These are phyloP conservation scores for Aspergillus amoenus DNA, from an alignment of 2,329 filamentous ascomycete species.

Conservation along the genomic window DNA sequence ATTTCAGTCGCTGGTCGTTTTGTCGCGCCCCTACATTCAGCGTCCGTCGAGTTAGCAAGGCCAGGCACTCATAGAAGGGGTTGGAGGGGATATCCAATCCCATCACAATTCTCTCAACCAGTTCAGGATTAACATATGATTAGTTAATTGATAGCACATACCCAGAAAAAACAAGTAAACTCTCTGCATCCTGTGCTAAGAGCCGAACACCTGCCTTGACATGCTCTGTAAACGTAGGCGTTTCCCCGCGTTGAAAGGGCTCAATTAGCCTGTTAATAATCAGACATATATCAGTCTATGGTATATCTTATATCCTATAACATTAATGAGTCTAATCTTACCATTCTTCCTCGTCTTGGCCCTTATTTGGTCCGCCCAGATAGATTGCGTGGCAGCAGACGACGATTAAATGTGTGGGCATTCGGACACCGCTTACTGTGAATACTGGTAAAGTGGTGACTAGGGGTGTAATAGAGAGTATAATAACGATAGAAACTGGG, in stretches of 20 bases:
- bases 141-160: constrained; percentile 40
- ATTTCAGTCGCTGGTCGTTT: constrained; percentile 52
- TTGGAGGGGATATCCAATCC: neutral
- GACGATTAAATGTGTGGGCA: constrained; percentile 62
- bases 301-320: no score
- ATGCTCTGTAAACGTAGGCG: constrained; percentile 75
- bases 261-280: constrained; percentile 61
- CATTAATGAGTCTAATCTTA: constrained; percentile 15
- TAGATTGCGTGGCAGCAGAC: constrained; percentile 87
- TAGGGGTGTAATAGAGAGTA: no score
- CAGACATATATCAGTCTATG: neutral
- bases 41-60: neutral
- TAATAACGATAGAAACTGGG: no score
- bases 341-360: constrained; percentile 62
- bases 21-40: constrained; percentile 58
- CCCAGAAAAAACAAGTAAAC: constrained; percentile 71
- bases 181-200: constrained; percentile 48
- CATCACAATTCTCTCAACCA: neutral
- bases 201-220: constrained; percentile 62
- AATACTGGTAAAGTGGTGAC: no score
- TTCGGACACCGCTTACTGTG: no score
- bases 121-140: neutral
- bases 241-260: constrained; percentile 74
- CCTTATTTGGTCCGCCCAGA: constrained; percentile 56
- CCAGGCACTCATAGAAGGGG: neutral